Percentiles rank a stretch among this genome's conserved stretches.
Conservation (phyloP, 768 basidiomycete genomes). For the Agrocybe praecox region DNA sequence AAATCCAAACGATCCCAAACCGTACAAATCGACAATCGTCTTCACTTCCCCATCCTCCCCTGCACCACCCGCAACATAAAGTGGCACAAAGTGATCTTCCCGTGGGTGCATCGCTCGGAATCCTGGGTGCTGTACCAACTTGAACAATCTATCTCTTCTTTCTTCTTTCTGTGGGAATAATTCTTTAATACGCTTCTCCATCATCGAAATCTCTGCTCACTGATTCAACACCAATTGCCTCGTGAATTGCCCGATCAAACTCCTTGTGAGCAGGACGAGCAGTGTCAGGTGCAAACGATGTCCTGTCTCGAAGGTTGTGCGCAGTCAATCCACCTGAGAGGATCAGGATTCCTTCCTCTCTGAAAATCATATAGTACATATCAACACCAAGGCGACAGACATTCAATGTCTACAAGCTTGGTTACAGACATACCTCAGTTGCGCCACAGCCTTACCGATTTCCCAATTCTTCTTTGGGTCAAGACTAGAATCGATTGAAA, state of each 20-base stretch:
- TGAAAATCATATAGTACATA: slow-evolving; percentile 23
- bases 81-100: slow-evolving; percentile 80
- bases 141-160: slow-evolving; percentile 57
- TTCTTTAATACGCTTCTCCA: slow-evolving; percentile 13
- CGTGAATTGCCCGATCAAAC: slow-evolving; percentile 62
- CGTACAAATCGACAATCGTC: slow-evolving; percentile 55
- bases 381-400: slow-evolving; percentile 18
- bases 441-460: slow-evolving; percentile 60
- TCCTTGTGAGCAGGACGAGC: slow-evolving; percentile 50
- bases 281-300: slow-evolving; percentile 49
- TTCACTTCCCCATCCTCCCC: slow-evolving; percentile 55
- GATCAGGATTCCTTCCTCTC: slow-evolving; percentile 67
- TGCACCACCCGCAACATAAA: slow-evolving; percentile 78
- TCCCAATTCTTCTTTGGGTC: slow-evolving; percentile 66
- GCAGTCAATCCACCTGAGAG: slow-evolving; percentile 72
- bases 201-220: slow-evolving; percentile 35
- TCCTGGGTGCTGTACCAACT: slow-evolving; percentile 55
- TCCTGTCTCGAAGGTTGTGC: slow-evolving; percentile 64
- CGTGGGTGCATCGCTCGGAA: slow-evolving; percentile 75
- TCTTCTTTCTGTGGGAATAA: slow-evolving; percentile 39
- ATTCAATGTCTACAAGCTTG: neutral
- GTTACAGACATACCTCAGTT: slow-evolving; percentile 48
- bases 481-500: slow-evolving; percentile 63
- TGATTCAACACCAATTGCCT: slow-evolving; percentile 51
- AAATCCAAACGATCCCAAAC: slow-evolving; percentile 68